A percentile compares a stretch with the other conserved stretches of the same genome.
Conservation (phyloP, 768 basidiomycete genomes). For the Xerocomus potaroensis region DNA sequence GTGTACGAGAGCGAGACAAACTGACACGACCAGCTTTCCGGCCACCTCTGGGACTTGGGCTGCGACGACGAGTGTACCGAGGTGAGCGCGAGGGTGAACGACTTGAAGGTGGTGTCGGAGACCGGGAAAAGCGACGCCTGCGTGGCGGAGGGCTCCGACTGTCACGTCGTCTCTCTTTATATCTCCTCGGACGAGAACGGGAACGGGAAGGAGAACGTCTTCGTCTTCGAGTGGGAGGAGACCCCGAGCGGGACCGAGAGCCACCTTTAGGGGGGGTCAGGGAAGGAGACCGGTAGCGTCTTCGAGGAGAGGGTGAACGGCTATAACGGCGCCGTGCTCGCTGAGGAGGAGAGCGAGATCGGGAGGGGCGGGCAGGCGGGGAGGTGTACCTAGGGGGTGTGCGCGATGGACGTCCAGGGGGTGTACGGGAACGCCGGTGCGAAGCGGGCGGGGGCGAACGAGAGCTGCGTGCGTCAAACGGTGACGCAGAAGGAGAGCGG, state of each 20-base stretch:
- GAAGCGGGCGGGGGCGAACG: slow-evolving; percentile 35
- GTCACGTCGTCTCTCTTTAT: slow-evolving; percentile 23
- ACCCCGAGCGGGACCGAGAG: slow-evolving; percentile 40
- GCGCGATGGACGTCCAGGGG: slow-evolving; percentile 33
- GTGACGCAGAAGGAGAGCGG: slow-evolving; percentile 37
- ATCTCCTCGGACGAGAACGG: slow-evolving; percentile 28
- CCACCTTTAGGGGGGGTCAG: slow-evolving; percentile 32
- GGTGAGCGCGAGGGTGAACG: slow-evolving; percentile 31
- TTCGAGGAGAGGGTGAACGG: slow-evolving; percentile 25
- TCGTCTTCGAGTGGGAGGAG: slow-evolving; percentile 38
- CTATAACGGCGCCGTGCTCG: slow-evolving; percentile 25
- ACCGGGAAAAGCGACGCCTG: slow-evolving; percentile 43
- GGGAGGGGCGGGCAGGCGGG: slow-evolving; percentile 37
- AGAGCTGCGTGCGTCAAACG: slow-evolving; percentile 37
- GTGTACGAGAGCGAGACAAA: slow-evolving; percentile 35
- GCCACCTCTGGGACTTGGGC: slow-evolving; percentile 34
- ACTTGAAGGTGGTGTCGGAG: slow-evolving; percentile 48
- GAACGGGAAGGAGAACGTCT: slow-evolving; percentile 31
- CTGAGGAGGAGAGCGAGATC: slow-evolving; percentile 30
- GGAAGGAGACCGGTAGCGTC: slow-evolving; percentile 32
- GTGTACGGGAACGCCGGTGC: slow-evolving; percentile 37
- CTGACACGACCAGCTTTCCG: slow-evolving; percentile 27
- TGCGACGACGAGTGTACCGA: slow-evolving; percentile 44
- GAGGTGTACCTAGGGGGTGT: slow-evolving; percentile 28
- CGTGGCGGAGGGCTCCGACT: slow-evolving; percentile 32